phyloP scores from a whole-genome alignment of 371 early-diverging fungal species.

The Basidiobolus meristosporus region DNA sequence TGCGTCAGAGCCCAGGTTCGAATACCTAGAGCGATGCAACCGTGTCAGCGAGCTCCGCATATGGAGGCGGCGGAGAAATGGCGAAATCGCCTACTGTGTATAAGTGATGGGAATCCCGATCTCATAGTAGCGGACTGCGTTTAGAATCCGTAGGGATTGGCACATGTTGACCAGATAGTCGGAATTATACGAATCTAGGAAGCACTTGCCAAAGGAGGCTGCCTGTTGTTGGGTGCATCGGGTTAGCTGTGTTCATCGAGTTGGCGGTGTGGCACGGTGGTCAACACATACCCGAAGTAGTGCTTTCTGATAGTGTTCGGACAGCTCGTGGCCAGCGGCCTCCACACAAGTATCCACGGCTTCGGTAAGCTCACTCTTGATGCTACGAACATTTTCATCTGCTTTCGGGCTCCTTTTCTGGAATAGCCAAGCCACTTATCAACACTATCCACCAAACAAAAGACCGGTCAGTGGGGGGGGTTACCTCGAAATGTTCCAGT shows the following conservation, averaged over 20 bases:
- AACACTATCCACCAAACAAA: not conserved
- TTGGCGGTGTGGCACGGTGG: not conserved
- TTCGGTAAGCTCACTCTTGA: conserved; percentile 51
- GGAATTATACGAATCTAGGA: conserved; percentile 64
- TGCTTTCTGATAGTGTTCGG: conserved; percentile 45
- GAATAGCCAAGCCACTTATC: conserved; percentile 6
- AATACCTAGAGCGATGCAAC: conserved; percentile 27
- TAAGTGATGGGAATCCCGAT: conserved; percentile 83
- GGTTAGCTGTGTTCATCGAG: not conserved
- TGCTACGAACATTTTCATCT: conserved; percentile 83
- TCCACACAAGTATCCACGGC: conserved; percentile 87
- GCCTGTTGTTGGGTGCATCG: conserved; percentile 21
- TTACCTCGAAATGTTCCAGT: conserved; percentile 68
- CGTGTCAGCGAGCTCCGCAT: too few relatives aligned
- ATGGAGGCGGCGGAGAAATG: too few relatives aligned
- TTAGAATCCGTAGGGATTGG: conserved; percentile 64
- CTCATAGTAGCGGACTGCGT: conserved; percentile 61
- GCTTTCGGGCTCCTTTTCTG: conserved; percentile 74
- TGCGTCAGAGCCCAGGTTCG: conserved; percentile 50
- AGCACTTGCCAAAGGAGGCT: conserved; percentile 89
- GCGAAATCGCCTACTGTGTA: conserved; percentile 61
- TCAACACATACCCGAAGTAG: conserved; percentile 33
- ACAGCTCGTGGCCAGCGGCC: conserved; percentile 82
- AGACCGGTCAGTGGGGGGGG: not conserved
- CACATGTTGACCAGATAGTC: conserved; percentile 79